Base-by-base conservation (phyloP, 768 basidiomycete species). In the Mycena vitilis region DNA sequence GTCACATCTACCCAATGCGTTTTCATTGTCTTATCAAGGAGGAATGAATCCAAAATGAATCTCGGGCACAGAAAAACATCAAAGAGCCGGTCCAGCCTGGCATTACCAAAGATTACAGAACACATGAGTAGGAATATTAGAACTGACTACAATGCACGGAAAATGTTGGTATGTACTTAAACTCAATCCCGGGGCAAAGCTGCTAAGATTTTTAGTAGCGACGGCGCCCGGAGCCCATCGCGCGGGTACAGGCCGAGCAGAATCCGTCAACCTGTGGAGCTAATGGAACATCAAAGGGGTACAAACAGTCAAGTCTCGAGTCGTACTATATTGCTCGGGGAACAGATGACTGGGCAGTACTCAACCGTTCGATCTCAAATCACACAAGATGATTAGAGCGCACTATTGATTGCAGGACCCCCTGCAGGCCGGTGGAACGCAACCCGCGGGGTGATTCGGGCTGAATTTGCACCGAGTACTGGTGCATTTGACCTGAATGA, bases 401-500 rank as follows among this genome's bases (percentile, higher is more conserved):
- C 74, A 88, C 87, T 85, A 86, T 73, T 87, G 86, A 74, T 78
- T 82, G 60, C 85, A 86, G 1, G 76, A 79, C 59, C 73, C 72
- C n/a, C 67, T 82, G 78, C 88, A 89, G 4, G 23, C 23, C 0
- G 84, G 85, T 7, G 75, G 80, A 0, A 65, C 73, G 57, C 88
- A 88, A 42, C 73, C 75, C 2, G 63, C 64, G 0, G 85, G 84
- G 68, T 89, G 88, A 56, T 76, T 79, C 0, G 87, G 81, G 57
- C 88, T 89, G 72, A 89, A 88, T 65, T 78, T 86, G 77, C 89
- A 90, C 38, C 77, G 78, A 30, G 68, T 66, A 58, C 74, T 79
- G 12, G 82, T 77, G 75, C 88, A 89, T 36, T 73, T 66, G 49
- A 87, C 75, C 88, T 89, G 36, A 37, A 23, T 30, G 2, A 71